Conservation (phyloP, 768 basidiomycete genomes). For the Rhodotorula sphaerocarpa region DNA sequence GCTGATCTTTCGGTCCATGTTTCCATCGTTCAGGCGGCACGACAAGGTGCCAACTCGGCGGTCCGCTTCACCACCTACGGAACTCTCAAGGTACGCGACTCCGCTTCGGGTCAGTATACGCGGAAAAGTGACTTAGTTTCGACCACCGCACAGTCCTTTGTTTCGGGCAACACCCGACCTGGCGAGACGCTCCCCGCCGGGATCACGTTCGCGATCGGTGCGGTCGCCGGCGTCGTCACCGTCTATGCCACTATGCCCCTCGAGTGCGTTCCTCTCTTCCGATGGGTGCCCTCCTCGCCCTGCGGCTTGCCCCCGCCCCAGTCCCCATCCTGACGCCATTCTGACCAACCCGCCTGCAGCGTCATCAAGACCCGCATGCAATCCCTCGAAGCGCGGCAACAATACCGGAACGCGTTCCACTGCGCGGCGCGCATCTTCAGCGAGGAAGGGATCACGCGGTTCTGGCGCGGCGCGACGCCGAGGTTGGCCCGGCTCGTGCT, state of each 20-base stretch:
- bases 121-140: too few species aligned
- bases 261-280: slow-evolving; percentile 39
- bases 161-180: slow-evolving; percentile 70
- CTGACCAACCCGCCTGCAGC: slow-evolving; percentile 52
- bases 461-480: slow-evolving; percentile 96
- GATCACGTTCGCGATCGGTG: slow-evolving; percentile 90
- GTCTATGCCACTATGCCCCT: slow-evolving; percentile 61
- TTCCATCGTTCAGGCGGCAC: slow-evolving; percentile 66
- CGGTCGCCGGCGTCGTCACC: slow-evolving; percentile 84
- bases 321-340: too few species aligned
- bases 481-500: slow-evolving; percentile 75
- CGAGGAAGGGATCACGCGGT: slow-evolving; percentile 75
- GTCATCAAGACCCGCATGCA: slow-evolving; percentile 99
- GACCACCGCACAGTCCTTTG: slow-evolving; percentile 55
- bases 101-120: not conserved
- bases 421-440: slow-evolving; percentile 89
- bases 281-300: not conserved
- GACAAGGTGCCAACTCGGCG: slow-evolving; percentile 95
- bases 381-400: slow-evolving; percentile 66
- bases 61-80: slow-evolving; percentile 92
- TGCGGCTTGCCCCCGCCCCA: too few species aligned
- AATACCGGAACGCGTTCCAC: slow-evolving; percentile 90
- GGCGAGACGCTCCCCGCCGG: slow-evolving; percentile 75
- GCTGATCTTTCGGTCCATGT: slow-evolving; percentile 43
- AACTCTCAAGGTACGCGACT: slow-evolving; percentile 56